Percentiles rank a stretch among this genome's conserved stretches.
These are phyloP conservation scores for Linum usitatissimum DNA, from an alignment of 345 rosid genomes.

Conservation along the genomic window DNA sequence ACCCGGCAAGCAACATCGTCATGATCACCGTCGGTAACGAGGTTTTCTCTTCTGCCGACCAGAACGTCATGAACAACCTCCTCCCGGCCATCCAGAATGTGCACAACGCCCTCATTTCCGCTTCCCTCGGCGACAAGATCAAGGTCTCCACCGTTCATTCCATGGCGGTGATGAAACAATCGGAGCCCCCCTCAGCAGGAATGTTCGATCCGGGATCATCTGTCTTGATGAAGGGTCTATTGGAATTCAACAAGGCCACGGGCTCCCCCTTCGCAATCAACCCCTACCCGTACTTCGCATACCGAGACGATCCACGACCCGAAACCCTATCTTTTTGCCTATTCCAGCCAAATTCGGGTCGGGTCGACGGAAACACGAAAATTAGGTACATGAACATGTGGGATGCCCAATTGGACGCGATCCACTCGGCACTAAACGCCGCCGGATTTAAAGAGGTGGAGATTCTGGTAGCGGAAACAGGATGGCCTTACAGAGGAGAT, in stretches of 20 bases:
- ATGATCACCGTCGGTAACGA: slow-evolving; percentile 76
- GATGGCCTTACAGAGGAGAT: slow-evolving; percentile 82
- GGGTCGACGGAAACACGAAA: slow-evolving; percentile 65
- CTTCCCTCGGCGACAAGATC: slow-evolving; percentile 58
- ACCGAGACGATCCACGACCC: slow-evolving; percentile 74
- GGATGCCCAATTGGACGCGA: slow-evolving; percentile 97
- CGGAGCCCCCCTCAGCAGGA: slow-evolving; percentile 89
- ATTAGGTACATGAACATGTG: slow-evolving; percentile 92
- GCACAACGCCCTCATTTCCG: slow-evolving; percentile 61
- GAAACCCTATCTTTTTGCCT: slow-evolving; percentile 78
- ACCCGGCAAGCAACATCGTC: slow-evolving; percentile 71
- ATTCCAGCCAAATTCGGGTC: slow-evolving; percentile 85
- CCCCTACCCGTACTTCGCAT: slow-evolving; percentile 93
- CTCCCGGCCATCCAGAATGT: slow-evolving; percentile 80
- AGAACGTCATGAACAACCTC: slow-evolving; percentile 54
- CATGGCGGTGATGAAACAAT: slow-evolving; percentile 62
- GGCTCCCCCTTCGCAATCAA: slow-evolving; percentile 74
- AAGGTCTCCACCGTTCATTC: slow-evolving; percentile 87
- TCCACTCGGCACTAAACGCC: slow-evolving; percentile 63
- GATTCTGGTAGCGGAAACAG: slow-evolving; percentile 85
- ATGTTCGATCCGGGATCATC: slow-evolving; percentile 43
- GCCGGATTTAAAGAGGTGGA: slow-evolving; percentile 68
- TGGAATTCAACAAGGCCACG: slow-evolving; percentile 55
- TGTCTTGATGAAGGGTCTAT: slow-evolving; percentile 42
- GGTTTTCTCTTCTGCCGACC: slow-evolving; percentile 53